Percentiles rank a stretch among this genome's conserved stretches.
Conservation (phyloP, 345 rosid species). For the Aquilaria malaccensis region DNA sequence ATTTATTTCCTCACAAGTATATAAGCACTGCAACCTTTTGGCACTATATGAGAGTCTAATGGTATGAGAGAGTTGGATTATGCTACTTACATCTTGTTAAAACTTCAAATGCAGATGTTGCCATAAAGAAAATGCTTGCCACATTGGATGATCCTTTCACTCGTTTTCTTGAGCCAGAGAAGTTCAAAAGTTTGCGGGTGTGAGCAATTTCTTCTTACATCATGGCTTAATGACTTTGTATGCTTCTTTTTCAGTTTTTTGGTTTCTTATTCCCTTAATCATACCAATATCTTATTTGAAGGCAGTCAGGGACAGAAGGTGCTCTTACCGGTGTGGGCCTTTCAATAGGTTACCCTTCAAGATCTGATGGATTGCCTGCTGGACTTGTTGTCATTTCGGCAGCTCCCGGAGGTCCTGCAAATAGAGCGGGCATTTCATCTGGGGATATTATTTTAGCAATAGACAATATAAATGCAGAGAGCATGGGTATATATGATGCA, state of each 20-base stretch:
- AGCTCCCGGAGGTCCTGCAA: slow-evolving; percentile 90
- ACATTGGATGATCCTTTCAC: slow-evolving; percentile 91
- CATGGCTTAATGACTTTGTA: background rate
- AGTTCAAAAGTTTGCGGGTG: slow-evolving; percentile 90
- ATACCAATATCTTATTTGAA: slow-evolving; percentile 52
- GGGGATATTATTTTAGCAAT: slow-evolving; percentile 79
- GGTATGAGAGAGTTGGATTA: too few species aligned
- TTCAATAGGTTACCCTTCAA: slow-evolving; percentile 80
- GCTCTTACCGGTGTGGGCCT: slow-evolving; percentile 93
- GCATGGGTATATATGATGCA: slow-evolving; percentile 83
- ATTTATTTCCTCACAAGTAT: too few species aligned
- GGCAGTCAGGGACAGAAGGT: slow-evolving; percentile 98
- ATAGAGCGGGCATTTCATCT: slow-evolving; percentile 65
- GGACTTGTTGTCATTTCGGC: slow-evolving; percentile 90
- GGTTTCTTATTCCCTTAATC: slow-evolving; percentile 11
- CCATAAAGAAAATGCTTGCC: slow-evolving; percentile 90
- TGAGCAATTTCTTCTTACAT: slow-evolving; percentile 21
- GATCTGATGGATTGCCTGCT: slow-evolving; percentile 37
- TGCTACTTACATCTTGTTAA: too few species aligned
- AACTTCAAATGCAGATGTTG: slow-evolving; percentile 46
- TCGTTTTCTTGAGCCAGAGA: slow-evolving; percentile 87
- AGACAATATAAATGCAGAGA: slow-evolving; percentile 54
- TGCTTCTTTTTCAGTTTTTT: background rate
- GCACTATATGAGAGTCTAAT: too few species aligned
- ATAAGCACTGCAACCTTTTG: too few species aligned